phyloP scores from a whole-genome alignment of 2,329 filamentous ascomycete genomes.

The Fusarium nelsonii region DNA sequence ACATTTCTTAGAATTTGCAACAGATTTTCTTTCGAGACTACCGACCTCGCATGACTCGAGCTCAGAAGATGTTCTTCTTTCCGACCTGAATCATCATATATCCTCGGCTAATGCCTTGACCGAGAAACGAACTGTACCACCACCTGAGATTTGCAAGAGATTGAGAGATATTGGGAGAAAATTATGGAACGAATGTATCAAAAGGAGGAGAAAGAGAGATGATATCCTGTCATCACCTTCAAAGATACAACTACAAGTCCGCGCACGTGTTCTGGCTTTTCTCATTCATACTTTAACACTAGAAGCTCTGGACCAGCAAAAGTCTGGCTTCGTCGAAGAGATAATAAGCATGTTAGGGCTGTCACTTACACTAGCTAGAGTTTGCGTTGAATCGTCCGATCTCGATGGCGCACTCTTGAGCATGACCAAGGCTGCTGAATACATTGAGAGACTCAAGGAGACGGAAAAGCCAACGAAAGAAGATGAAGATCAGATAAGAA shows the following conservation, averaged over 20 bases:
- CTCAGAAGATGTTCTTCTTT: conserved; percentile 57
- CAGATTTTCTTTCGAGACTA: conserved; percentile 46
- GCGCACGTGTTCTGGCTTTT: conserved; percentile 70
- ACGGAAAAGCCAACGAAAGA: neutral
- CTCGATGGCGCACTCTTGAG: conserved; percentile 69
- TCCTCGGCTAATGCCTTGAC: conserved; percentile 36
- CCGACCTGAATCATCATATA: conserved; percentile 49
- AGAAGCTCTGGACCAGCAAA: conserved; percentile 51
- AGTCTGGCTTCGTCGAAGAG: conserved; percentile 51
- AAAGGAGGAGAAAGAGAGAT: conserved; percentile 54
- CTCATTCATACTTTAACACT: conserved; percentile 71
- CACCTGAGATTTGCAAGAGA: conserved; percentile 48
- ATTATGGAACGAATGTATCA: conserved; percentile 76
- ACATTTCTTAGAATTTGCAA: conserved; percentile 47
- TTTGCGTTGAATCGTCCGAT: conserved; percentile 63
- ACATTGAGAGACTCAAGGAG: conserved; percentile 52
- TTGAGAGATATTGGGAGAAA: conserved; percentile 69
- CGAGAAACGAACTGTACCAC: conserved; percentile 1
- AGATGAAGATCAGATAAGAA: conserved; percentile 32
- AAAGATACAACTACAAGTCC: conserved; percentile 52
- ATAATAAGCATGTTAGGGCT: conserved; percentile 72
- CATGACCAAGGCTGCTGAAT: conserved; percentile 73
- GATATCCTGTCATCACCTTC: conserved; percentile 39
- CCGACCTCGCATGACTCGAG: conserved; percentile 47
- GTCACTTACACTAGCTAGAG: conserved; percentile 74